Base-by-base conservation (phyloP, 768 basidiomycete genomes). In the Saitozyma sp. region DNA sequence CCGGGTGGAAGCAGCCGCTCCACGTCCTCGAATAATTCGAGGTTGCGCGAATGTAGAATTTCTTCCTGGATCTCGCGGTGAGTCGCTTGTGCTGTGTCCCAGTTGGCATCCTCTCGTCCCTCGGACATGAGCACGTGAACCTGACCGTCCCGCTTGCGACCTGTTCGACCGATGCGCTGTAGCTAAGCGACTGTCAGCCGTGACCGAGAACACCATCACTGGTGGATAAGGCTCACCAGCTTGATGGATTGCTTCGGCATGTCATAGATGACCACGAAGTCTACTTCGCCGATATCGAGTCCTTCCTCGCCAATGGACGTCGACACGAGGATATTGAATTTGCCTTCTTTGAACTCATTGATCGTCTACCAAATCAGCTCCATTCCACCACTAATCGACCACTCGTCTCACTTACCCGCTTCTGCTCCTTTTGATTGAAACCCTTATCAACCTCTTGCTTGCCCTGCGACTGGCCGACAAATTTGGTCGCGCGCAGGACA, bases 221-320 rank as follows among this genome's bases (percentile, higher is more conserved):
- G 16, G 50, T 49, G 20, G 42, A 45, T 50, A 14, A 39, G 42
- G 20, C 86, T 56, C 78, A 95, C 95, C 89, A 96, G 92, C 61
- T 94, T 91, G 65, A 97, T 93, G 0, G 94, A 89, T 0, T 91
- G 91, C 82, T 95, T 96, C 71, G 94, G 91, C 29, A 93, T 88
- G 68, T 99, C 96, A 77, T 98, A 99, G 73, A 94, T 97, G 53
- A 97, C 82, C 59, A 97, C 95, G 74, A 93, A 83, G 76, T 99
- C 96, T 14, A 99, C 88, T 77, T 96, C 94, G 40, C 96, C 96
- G 59, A 99, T 99, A 78, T 99, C 96, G 16, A 99, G 83, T 61
- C 96, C 96, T 79, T 99, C 96, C 80, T 99, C 96, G 19, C 96
- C 96, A 58, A 99, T 92, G 4, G 90, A 95, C 6, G 96, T 98